These are phyloP conservation scores for Neonectria faginata DNA, from an alignment of 2,329 filamentous ascomycete species.

Conservation along the genomic window DNA sequence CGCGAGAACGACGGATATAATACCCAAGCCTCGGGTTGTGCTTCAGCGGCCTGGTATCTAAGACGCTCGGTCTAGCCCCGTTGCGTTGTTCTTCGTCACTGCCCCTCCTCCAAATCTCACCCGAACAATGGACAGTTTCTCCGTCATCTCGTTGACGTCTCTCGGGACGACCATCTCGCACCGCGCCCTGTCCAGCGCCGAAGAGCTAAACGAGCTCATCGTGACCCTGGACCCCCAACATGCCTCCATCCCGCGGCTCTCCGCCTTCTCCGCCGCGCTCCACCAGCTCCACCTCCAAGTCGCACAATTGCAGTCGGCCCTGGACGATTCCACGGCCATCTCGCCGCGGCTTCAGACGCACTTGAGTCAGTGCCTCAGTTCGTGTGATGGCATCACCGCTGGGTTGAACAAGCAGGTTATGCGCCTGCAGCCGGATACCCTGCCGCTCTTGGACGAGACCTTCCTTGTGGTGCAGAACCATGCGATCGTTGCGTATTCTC, in stretches of 20 bases:
- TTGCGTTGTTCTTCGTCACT: slow-evolving; percentile 2
- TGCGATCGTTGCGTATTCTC: slow-evolving; percentile 41
- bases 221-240: slow-evolving; percentile 28
- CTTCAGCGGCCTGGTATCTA: slow-evolving; percentile 7
- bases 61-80: slow-evolving; percentile 4
- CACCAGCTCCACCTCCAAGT: slow-evolving; percentile 43
- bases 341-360: slow-evolving; percentile 47
- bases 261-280: slow-evolving; percentile 40
- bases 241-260: slow-evolving; percentile 36
- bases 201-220: slow-evolving; percentile 48
- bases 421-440: slow-evolving; percentile 45
- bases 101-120: neutral
- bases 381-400: slow-evolving; percentile 47
- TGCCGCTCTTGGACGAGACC: slow-evolving; percentile 40
- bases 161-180: slow-evolving; percentile 48
- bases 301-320: slow-evolving; percentile 42
- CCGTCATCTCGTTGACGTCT: slow-evolving; percentile 49
- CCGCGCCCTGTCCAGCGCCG: slow-evolving; percentile 44
- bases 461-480: slow-evolving; percentile 44
- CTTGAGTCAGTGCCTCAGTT: slow-evolving; percentile 44
- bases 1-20: slow-evolving; percentile 11
- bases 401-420: slow-evolving; percentile 51
- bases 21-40: slow-evolving; percentile 10
- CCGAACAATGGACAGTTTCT: slow-evolving; percentile 50
- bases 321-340: slow-evolving; percentile 42